Percentiles rank a stretch among this genome's conserved stretches.
Conservation (phyloP, 1,284 basidiomycete genomes). For the Cryptococcus sp. region DNA sequence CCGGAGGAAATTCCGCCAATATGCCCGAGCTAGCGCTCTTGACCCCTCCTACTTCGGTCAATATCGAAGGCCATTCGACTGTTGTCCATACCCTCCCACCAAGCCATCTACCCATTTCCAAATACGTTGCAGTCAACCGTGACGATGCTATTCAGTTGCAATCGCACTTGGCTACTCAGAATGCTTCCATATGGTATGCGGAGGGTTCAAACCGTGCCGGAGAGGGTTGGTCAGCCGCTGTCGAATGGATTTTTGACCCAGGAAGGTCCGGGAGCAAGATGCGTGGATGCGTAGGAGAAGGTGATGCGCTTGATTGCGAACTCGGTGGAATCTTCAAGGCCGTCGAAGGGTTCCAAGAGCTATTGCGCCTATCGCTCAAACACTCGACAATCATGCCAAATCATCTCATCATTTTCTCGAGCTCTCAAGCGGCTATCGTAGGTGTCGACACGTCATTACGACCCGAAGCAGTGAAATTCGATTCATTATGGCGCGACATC, state of each 20-base stretch:
- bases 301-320: constrained; percentile 42
- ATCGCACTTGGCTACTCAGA: constrained; percentile 27
- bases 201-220: constrained; percentile 43
- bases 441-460: constrained; percentile 43
- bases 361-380: constrained; percentile 33
- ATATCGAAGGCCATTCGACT: constrained; percentile 22
- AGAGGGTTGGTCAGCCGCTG: constrained; percentile 45
- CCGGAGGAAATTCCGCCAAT: no score
- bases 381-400: constrained; percentile 31
- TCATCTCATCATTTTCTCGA: constrained; percentile 44
- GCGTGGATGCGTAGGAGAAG: constrained; percentile 33
- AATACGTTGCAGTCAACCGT: constrained; percentile 36
- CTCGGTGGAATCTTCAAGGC: constrained; percentile 44
- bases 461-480: constrained; percentile 38
- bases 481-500: constrained; percentile 37
- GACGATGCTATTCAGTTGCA: constrained; percentile 42
- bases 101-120: constrained; percentile 42
- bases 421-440: constrained; percentile 45
- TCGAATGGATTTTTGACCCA: constrained; percentile 42
- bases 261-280: constrained; percentile 40
- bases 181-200: constrained; percentile 41
- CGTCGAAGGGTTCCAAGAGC: constrained; percentile 41
- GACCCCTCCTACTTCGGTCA: constrained; percentile 27
- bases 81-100: constrained; percentile 33
- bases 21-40: constrained; percentile 29